Evolutionary conservation across 2,329 filamentous ascomycete genomes (phyloP).

Genomic region (Monosporascus ibericus): DNA sequence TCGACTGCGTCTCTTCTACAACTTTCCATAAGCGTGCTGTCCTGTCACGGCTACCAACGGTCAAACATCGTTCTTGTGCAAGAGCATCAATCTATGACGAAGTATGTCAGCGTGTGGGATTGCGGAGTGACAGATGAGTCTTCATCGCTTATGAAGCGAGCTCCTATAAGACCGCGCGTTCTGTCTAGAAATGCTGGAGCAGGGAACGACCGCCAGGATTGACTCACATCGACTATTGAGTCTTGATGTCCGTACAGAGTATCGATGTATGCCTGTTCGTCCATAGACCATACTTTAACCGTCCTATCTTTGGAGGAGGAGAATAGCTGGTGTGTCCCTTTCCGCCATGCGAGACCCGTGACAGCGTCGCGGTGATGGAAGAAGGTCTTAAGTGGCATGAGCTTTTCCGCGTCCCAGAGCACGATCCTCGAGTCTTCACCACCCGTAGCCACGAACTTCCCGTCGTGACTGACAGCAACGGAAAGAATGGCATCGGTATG

Average conservation of each 20-base stretch:
- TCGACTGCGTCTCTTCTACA: constrained; percentile 87
- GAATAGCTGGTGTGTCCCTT: constrained; percentile 87
- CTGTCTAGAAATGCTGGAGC: background rate
- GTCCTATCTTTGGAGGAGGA: constrained; percentile 87
- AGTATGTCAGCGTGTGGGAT: background rate
- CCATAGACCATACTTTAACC: constrained; percentile 90
- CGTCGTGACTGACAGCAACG: constrained; percentile 82
- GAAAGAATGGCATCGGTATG: constrained; percentile 77
- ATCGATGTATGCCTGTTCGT: constrained; percentile 78
- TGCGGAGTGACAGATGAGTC: too few relatives aligned
- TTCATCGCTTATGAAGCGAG: too few relatives aligned
- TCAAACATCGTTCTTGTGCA: constrained; percentile 81
- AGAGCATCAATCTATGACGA: constrained; percentile 66
- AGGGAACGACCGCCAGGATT: too few relatives aligned
- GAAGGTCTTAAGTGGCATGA: constrained; percentile 77
- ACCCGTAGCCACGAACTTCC: constrained; percentile 85
- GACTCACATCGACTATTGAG: background rate
- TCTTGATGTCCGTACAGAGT: background rate
- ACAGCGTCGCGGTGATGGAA: constrained; percentile 88
- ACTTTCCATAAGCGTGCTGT: constrained; percentile 96
- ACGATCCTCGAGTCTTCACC: constrained; percentile 79
- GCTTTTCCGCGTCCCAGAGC: constrained; percentile 75
- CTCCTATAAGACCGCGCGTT: background rate
- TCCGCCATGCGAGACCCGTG: constrained; percentile 76
- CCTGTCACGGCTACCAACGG: constrained; percentile 83